Conservation (phyloP, 371 early-diverging fungal species). For the Apophysomyces variabilis region DNA sequence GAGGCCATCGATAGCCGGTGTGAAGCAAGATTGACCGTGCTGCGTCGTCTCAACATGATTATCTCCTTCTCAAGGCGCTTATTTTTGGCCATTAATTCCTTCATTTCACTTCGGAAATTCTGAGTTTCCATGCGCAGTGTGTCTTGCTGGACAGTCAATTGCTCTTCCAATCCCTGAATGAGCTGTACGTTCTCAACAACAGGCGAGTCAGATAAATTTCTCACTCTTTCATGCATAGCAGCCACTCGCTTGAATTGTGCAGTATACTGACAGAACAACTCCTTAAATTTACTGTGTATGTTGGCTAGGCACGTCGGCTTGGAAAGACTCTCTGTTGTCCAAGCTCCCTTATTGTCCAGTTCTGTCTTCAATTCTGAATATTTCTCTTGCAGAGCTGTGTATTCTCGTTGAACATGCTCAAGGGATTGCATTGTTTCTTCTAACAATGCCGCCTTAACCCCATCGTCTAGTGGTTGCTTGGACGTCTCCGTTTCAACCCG, state of each 20-base stretch:
- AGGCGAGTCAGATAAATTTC: not conserved
- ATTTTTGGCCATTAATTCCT: constrained; percentile 3
- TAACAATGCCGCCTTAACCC: not conserved
- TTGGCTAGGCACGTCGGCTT: not conserved
- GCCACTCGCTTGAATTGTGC: constrained; percentile 1
- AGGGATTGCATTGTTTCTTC: constrained; percentile 8
- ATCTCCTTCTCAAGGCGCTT: not conserved
- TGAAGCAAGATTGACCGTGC: not conserved
- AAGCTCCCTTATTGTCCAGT: not conserved
- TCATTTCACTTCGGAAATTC: constrained; percentile 10
- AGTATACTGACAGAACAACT: constrained; percentile 5
- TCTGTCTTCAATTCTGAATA: not conserved
- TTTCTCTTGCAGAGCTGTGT: constrained; percentile 9
- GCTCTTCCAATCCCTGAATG: not conserved
- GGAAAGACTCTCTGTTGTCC: not conserved
- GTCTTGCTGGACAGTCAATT: not conserved
- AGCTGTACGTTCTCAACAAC: not conserved
- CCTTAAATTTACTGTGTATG: not conserved
- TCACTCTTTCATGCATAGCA: not conserved
- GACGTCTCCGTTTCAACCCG: not conserved
- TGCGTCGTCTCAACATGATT: not conserved
- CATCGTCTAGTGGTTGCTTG: not conserved
- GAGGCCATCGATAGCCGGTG: constrained; percentile 3
- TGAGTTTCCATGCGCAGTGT: not conserved
- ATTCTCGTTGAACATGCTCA: constrained; percentile 14